Evolutionary conservation across 257 asterid species (phyloP), one percentile per base, ranked within the genome.

Genomic region (Verbena officinalis): DNA sequence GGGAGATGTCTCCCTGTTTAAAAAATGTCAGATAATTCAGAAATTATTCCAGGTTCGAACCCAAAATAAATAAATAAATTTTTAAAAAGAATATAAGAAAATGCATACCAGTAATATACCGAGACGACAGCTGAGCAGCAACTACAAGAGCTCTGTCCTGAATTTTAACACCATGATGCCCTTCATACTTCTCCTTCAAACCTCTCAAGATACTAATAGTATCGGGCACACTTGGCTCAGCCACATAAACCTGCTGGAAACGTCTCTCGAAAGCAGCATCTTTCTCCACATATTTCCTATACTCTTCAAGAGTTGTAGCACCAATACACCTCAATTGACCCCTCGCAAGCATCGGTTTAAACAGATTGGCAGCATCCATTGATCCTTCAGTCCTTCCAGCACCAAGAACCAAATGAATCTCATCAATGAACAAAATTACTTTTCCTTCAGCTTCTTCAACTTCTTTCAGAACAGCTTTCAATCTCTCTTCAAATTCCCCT

Each of bases 181-280:
- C 88, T 70, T 87, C 95, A 33, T 84, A 87, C 74, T 77, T 87
- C 78, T 87, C 95, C 57, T 87, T 87, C 54, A 87, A 44, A 30
- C 93, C 95, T 56, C 95, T 78, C 56, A 87, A 59, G 43, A 85
- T 87, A 43, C 93, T 85, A 17, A 85, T 50, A 1, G 95, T 81
- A 57, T 87, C 95, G 0, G 75, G 66, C 0, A 87, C 90, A 11
- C 88, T 83, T 0, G 95, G 95, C 72, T 87, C 92, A 15, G 89
- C 84, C 9, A 87, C 92, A 6, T 70, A 84, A 43, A 87, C 95
- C 75, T 87, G 92, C 82, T 87, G 92, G 62, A 87, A 87, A 14
- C 90, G 86, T 46, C 95, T 76, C 77, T 87, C 95, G 1, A 87
- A 87, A 0, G 95, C 95, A 50, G 92, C 92, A 71, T 87, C 95